Evolutionary conservation across 495 filamentous ascomycete genomes (phyloP), one percentile per base, ranked within the genome.

Genomic region (Penicillium canescens): DNA sequence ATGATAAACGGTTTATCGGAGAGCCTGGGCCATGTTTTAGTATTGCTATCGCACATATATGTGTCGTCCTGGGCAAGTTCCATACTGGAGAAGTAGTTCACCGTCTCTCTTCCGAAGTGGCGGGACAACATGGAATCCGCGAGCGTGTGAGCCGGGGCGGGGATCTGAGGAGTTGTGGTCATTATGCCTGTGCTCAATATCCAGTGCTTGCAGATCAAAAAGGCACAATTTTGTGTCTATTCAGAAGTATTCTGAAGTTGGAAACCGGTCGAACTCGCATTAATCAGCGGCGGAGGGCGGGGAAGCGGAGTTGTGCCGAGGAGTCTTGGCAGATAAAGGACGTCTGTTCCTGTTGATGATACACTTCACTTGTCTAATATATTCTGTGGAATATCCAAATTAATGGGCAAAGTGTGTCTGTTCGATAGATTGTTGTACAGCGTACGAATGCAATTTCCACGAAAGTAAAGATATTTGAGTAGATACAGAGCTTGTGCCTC

Each of bases 61-160:
- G 20, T 40, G 4, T 28, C 36, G 31, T 35, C 43, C 33, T 50
- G 28, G n/a, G 52, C 37, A 33, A 24, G 9, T 31, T 14, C 40
- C 66, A 37, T 71, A 80, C 92, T 91, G 52, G 90, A 88, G 77
- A 96, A 98, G 81, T 98, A 98, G 75, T 98, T 98, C 59, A 87
- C 85, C 11, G 91, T 84, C 74, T 98, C 94, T 59, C 79, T 86
- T 61, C 94, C 94, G 70, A 96, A 97, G 54, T 89, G 94, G 42
- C 86, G 81, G 39, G 87, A 83, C 59, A 98, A 75, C 85, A 92
- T 92, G 6, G 88, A 90, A 76, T 92, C 84, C 62, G 89, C 81
- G 63, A 87, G 81, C 54, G 74, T 72, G 61, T 85, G 79, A 8
- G 80, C 80, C 43, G 85, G 82, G 42, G 75, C 74, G 4, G 85